These are phyloP conservation scores for Bacidia gigantensis DNA, from an alignment of 495 filamentous ascomycete species.

Conservation along the genomic window DNA sequence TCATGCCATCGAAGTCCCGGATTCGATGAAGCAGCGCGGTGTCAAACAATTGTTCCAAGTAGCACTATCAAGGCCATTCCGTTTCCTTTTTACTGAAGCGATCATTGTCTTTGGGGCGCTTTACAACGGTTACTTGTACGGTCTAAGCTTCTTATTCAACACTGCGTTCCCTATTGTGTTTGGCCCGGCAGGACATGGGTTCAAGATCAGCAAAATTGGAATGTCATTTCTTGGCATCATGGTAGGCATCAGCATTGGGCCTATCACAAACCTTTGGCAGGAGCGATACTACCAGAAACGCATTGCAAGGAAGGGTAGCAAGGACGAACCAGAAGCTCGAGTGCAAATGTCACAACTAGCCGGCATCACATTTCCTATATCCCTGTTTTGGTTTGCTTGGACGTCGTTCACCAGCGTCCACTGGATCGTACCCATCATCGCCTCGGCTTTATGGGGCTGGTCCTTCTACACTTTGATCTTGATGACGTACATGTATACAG, in stretches of 20 bases:
- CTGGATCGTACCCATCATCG: constrained; percentile 37
- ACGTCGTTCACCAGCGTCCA: constrained; percentile 30
- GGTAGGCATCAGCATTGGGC: constrained; percentile 30
- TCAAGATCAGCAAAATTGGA: constrained; percentile 27
- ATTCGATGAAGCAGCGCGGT: constrained; percentile 17
- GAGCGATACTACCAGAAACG: constrained; percentile 25
- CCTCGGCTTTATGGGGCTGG: constrained; percentile 29
- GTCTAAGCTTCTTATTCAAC: constrained; percentile 26
- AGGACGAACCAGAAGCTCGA: constrained; percentile 27
- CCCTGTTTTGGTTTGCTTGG: constrained; percentile 37
- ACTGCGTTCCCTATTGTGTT: constrained; percentile 34
- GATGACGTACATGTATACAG: constrained; percentile 22
- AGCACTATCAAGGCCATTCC: constrained; percentile 23
- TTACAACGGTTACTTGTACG: constrained; percentile 29
- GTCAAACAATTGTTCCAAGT: constrained; percentile 19
- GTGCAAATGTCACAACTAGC: constrained; percentile 20
- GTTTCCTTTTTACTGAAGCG: constrained; percentile 27
- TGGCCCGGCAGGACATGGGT: constrained; percentile 28
- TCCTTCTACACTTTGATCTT: constrained; percentile 24
- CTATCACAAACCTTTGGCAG: constrained; percentile 29
- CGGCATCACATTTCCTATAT: constrained; percentile 25
- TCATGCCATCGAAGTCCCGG: constrained; percentile 11
- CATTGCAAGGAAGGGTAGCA: constrained; percentile 12
- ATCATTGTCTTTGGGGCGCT: constrained; percentile 25
- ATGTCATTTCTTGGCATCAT: constrained; percentile 31